Percentiles rank a stretch among this genome's conserved stretches.
Conservation (phyloP, 352 stramenopile species). For the Globisporangium nunn region DNA sequence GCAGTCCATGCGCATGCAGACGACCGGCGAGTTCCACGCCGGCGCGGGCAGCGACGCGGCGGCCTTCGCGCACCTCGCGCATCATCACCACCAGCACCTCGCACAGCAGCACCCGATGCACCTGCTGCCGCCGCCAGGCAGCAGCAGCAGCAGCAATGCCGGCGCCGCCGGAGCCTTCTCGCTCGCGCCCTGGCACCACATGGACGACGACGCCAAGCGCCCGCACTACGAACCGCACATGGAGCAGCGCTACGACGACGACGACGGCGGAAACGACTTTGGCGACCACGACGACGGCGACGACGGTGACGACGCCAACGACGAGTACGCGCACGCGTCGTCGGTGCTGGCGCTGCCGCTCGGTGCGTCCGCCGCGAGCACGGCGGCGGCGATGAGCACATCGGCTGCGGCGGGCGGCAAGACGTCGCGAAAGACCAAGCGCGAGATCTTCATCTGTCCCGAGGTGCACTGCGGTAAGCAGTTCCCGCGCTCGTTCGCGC, state of each 20-base stretch:
- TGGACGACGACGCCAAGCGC: slow-evolving; percentile 5
- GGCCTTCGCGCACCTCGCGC: slow-evolving; percentile 9
- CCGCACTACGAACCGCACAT: slow-evolving; percentile 6
- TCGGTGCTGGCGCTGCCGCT: slow-evolving; percentile 7
- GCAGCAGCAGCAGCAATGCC: slow-evolving; percentile 1
- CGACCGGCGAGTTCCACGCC: slow-evolving; percentile 9
- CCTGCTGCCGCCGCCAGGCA: slow-evolving; percentile 15
- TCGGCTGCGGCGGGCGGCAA: not conserved
- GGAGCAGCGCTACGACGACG: slow-evolving; percentile 5
- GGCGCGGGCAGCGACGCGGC: slow-evolving; percentile 19
- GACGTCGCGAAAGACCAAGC: slow-evolving; percentile 14
- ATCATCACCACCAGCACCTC: slow-evolving; percentile 17
- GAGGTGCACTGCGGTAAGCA: slow-evolving; percentile 80
- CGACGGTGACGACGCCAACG: not conserved
- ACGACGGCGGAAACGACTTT: not conserved
- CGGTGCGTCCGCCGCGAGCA: not conserved
- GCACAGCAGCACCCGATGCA: slow-evolving; percentile 18
- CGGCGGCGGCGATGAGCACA: not conserved
- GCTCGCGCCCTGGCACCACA: slow-evolving; percentile 7
- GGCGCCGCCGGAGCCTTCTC: not conserved
- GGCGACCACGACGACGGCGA: slow-evolving; percentile 2
- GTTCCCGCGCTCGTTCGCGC: slow-evolving; percentile 78
- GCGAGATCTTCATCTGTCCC: slow-evolving; percentile 48
- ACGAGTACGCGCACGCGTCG: not conserved
- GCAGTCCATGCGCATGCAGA: slow-evolving; percentile 33